A percentile compares a stretch with the other conserved stretches of the same genome.
Conservation (phyloP, 176 grass and related monocot genomes). For the Phoenix roebelenii region DNA sequence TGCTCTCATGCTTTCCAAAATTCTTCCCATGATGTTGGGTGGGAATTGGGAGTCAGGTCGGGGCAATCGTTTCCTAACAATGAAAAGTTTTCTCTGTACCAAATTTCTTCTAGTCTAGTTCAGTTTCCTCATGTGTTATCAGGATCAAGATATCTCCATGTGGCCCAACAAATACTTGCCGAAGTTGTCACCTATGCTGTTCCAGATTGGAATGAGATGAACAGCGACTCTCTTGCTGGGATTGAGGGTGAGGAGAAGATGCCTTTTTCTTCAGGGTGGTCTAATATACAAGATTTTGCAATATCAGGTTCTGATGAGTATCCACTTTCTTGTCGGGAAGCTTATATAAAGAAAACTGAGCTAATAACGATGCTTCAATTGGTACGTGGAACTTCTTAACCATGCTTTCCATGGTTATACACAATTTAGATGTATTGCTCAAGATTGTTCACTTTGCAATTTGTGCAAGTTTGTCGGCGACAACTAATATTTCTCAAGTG, state of each 20-base stretch:
- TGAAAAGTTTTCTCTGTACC: slow-evolving; percentile 3
- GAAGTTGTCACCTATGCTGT: slow-evolving; percentile 35
- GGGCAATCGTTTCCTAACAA: background rate
- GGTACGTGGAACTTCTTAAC: slow-evolving; percentile 15
- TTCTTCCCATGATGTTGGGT: background rate
- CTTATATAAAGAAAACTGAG: slow-evolving; percentile 30
- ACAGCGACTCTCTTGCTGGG: slow-evolving; percentile 2
- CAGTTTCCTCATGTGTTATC: slow-evolving; percentile 33
- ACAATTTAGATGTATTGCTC: no score
- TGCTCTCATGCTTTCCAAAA: slow-evolving; percentile 1
- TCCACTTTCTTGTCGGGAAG: slow-evolving; percentile 12
- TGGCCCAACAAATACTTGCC: slow-evolving; percentile 48
- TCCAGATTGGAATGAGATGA: slow-evolving; percentile 14
- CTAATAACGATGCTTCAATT: slow-evolving; percentile 52
- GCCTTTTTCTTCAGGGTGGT: slow-evolving; percentile 31
- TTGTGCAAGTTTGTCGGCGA: no score
- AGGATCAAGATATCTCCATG: slow-evolving; percentile 49
- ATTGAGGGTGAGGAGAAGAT: slow-evolving; percentile 19
- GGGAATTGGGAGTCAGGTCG: background rate
- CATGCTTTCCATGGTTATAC: no score
- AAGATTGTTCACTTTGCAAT: no score
- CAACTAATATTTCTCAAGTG: no score
- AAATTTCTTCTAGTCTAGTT: slow-evolving; percentile 12
- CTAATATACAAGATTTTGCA: slow-evolving; percentile 9
- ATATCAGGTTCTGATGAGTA: slow-evolving; percentile 20